Evolutionary conservation across 2,329 filamentous ascomycete species (phyloP).

Genomic region (Fusarium beomiforme): DNA sequence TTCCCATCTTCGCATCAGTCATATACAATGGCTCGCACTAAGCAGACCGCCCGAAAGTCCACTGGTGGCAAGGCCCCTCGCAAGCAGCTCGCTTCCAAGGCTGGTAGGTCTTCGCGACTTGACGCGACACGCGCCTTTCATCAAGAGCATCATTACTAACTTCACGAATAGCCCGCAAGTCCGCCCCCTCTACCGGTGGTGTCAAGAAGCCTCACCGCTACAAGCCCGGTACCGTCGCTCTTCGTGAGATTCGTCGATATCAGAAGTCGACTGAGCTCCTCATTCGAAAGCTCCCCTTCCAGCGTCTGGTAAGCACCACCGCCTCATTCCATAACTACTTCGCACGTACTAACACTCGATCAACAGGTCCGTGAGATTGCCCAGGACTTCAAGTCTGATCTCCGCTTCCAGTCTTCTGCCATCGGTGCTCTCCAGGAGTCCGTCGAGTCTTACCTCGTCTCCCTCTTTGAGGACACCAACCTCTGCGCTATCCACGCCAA

Average conservation of each 20-base stretch:
- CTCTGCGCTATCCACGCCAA: slow-evolving; percentile 99
- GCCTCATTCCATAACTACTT: accelerated
- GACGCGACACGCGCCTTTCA: slow-evolving; percentile 26
- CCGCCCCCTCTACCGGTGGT: slow-evolving; percentile 94
- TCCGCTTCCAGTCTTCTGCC: slow-evolving; percentile 97
- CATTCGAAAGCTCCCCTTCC: slow-evolving; percentile 97
- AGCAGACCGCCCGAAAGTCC: slow-evolving; percentile 79
- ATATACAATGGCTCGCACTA: slow-evolving; percentile 70
- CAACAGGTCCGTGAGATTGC: slow-evolving; percentile 87
- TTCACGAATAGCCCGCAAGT: slow-evolving; percentile 76
- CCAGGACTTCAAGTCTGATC: slow-evolving; percentile 93
- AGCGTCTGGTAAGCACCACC: slow-evolving; percentile 76
- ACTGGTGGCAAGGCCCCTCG: slow-evolving; percentile 81
- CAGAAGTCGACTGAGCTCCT: slow-evolving; percentile 97
- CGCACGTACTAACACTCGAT: slow-evolving; percentile 13
- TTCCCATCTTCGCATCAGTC: slow-evolving; percentile 48
- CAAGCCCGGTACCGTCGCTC: slow-evolving; percentile 94
- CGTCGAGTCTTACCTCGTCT: slow-evolving; percentile 98
- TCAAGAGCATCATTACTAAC: slow-evolving; percentile 21
- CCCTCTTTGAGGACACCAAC: slow-evolving; percentile 98
- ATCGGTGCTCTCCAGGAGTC: slow-evolving; percentile 98
- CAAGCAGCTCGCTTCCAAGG: slow-evolving; percentile 99
- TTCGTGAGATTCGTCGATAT: slow-evolving; percentile 98
- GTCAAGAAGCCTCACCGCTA: slow-evolving; percentile 95
- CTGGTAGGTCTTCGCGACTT: slow-evolving; percentile 56